phyloP scores from a whole-genome alignment of 2,329 filamentous ascomycete species.

The Penicillium aurantiogriseum region DNA sequence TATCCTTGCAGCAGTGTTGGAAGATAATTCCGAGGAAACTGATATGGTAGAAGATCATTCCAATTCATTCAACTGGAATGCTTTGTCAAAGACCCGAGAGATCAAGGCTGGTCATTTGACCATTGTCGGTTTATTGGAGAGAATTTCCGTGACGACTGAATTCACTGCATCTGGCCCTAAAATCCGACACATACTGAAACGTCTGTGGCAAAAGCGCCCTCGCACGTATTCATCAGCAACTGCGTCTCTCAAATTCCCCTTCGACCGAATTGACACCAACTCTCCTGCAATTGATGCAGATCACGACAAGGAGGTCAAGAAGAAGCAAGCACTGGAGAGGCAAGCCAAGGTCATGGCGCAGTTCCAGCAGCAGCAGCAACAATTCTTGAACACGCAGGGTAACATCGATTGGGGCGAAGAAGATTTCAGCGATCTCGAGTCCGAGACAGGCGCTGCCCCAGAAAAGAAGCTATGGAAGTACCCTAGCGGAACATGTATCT shows the following conservation, averaged over 20 bases:
- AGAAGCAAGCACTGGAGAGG: conserved; percentile 82
- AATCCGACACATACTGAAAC: conserved; percentile 76
- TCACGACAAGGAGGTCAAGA: conserved; percentile 70
- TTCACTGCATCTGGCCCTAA: conserved; percentile 83
- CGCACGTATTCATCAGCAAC: conserved; percentile 69
- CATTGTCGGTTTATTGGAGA: conserved; percentile 54
- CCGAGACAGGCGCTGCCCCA: conserved; percentile 50
- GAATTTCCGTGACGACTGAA: conserved; percentile 63
- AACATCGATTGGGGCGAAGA: conserved; percentile 84
- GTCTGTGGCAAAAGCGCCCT: conserved; percentile 80
- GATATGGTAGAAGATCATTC: conserved; percentile 48
- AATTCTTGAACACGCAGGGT: conserved; percentile 86
- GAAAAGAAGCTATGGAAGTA: conserved; percentile 84
- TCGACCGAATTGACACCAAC: conserved; percentile 76
- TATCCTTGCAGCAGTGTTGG: conserved; percentile 77
- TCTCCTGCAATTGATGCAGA: conserved; percentile 69
- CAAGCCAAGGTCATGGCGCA: conserved; percentile 96
- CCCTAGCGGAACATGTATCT: conserved; percentile 86
- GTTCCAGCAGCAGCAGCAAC: conserved; percentile 96
- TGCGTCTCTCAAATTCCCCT: conserved; percentile 57
- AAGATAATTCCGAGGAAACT: conserved; percentile 67
- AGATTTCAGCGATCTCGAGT: conserved; percentile 65
- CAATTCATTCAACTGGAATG: conserved; percentile 70
- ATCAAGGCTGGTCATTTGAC: conserved; percentile 45
- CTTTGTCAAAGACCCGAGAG: conserved; percentile 62